These are phyloP conservation scores for Glycine tomentella DNA, from an alignment of 306 rosid genomes.

Conservation along the genomic window DNA sequence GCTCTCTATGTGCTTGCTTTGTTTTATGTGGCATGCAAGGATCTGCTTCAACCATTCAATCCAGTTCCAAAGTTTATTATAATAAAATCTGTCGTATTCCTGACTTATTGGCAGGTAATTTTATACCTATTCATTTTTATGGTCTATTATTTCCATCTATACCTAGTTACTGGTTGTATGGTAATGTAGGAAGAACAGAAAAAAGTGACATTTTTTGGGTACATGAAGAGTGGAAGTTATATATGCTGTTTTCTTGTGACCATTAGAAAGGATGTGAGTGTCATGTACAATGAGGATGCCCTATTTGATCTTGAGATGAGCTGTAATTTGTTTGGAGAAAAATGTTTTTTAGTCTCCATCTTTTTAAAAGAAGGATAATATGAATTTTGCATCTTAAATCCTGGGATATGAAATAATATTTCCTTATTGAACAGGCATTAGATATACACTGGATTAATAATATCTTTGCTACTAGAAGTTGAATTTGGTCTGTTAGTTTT, in stretches of 20 bases:
- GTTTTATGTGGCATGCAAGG: constrained; percentile 96
- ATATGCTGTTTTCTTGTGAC: constrained; percentile 29
- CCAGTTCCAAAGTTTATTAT: constrained; percentile 96
- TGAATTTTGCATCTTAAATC: constrained; percentile 5
- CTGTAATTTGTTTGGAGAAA: constrained; percentile 10
- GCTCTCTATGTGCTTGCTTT: constrained; percentile 89
- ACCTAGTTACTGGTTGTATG: neutral
- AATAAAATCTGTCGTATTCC: constrained; percentile 94
- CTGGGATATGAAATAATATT: constrained; percentile 7
- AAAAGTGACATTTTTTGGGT: neutral
- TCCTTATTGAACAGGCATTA: constrained; percentile 7
- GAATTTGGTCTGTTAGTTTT: neutral
- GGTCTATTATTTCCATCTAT: constrained; percentile 10
- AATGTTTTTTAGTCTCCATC: neutral
- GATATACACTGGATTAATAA: neutral
- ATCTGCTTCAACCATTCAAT: constrained; percentile 96
- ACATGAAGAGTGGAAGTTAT: neutral
- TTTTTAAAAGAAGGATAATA: neutral
- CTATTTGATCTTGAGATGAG: constrained; percentile 24
- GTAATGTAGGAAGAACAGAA: constrained; percentile 25
- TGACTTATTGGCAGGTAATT: constrained; percentile 98
- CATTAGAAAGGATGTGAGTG: constrained; percentile 24
- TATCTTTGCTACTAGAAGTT: neutral
- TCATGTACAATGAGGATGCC: constrained; percentile 39
- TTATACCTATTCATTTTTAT: neutral